These are phyloP conservation scores for Haplographium delicatum DNA, from an alignment of 495 filamentous ascomycete genomes.

Conservation along the genomic window DNA sequence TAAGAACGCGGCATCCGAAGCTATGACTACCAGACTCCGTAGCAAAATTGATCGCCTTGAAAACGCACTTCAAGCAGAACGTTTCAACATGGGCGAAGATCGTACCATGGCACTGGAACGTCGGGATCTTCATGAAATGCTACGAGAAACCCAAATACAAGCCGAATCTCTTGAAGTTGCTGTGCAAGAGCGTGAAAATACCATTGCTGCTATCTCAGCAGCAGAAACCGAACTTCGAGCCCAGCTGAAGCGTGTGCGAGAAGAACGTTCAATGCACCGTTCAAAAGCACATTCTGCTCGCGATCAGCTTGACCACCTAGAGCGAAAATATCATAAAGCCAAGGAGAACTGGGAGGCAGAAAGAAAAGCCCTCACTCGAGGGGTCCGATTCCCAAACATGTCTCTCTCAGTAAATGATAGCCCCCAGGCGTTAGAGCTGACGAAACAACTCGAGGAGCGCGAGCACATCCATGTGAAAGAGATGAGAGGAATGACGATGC, in stretches of 20 bases:
- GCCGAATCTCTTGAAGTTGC: slow-evolving; percentile 38
- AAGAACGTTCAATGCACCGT: slow-evolving; percentile 49
- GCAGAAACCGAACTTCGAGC: slow-evolving; percentile 50
- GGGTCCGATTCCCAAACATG: slow-evolving; percentile 39
- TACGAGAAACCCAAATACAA: slow-evolving; percentile 36
- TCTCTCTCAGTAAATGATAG: slow-evolving; percentile 26
- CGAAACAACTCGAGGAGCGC: slow-evolving; percentile 25
- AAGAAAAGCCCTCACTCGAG: slow-evolving; percentile 35
- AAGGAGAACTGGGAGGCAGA: slow-evolving; percentile 42
- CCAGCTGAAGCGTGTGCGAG: slow-evolving; percentile 51
- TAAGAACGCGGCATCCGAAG: slow-evolving; percentile 30
- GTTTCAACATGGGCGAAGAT: slow-evolving; percentile 29
- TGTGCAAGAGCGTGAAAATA: slow-evolving; percentile 36
- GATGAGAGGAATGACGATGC: slow-evolving; percentile 74
- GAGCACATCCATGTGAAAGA: slow-evolving; percentile 69
- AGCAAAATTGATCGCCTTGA: slow-evolving; percentile 37
- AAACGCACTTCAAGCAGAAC: slow-evolving; percentile 46
- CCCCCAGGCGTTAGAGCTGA: slow-evolving; percentile 20
- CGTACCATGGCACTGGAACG: slow-evolving; percentile 33
- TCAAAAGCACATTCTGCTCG: slow-evolving; percentile 42
- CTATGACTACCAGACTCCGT: slow-evolving; percentile 24
- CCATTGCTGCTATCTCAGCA: slow-evolving; percentile 42
- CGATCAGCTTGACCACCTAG: slow-evolving; percentile 37
- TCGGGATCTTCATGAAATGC: slow-evolving; percentile 33
- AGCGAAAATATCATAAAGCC: slow-evolving; percentile 32